phyloP scores from a whole-genome alignment of 2,329 filamentous ascomycete genomes.

The Cladosporium sphaerospermum region DNA sequence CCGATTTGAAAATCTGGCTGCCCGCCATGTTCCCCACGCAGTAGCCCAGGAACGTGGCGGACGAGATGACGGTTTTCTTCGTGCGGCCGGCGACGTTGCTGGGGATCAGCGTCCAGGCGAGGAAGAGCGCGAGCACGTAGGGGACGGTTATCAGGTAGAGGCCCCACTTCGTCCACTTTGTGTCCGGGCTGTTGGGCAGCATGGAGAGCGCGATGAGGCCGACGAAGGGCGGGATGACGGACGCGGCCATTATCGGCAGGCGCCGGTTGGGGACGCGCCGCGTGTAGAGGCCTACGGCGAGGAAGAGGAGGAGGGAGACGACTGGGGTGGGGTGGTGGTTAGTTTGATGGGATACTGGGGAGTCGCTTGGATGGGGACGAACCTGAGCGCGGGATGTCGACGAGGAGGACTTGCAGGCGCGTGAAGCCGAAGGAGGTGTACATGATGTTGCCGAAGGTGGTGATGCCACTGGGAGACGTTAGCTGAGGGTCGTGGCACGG shows the following conservation, averaged over 20 bases:
- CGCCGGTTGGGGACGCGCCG: constrained; percentile 25
- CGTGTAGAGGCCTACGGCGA: constrained; percentile 29
- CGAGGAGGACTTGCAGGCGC: constrained; percentile 30
- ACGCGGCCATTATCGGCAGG: constrained; percentile 30
- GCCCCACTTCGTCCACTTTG: constrained; percentile 34
- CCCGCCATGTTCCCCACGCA: constrained; percentile 46
- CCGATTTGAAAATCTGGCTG: constrained; percentile 41
- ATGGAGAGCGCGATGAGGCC: constrained; percentile 32
- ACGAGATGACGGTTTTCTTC: constrained; percentile 42
- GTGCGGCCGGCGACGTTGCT: constrained; percentile 44
- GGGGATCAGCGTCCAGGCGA: constrained; percentile 34
- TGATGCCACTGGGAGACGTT: constrained; percentile 16
- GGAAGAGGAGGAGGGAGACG: constrained; percentile 28
- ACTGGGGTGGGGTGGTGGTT: constrained; percentile 13
- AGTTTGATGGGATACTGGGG: background rate
- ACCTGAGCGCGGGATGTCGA: constrained; percentile 28
- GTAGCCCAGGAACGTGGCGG: constrained; percentile 43
- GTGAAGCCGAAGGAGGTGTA: constrained; percentile 24
- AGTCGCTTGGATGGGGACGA: background rate
- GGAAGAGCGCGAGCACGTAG: constrained; percentile 29
- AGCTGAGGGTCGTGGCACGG: background rate
- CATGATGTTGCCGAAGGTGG: constrained; percentile 24
- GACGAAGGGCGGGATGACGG: constrained; percentile 29
- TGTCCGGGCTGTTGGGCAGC: constrained; percentile 26
- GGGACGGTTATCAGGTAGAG: constrained; percentile 32